A percentile compares a stretch with the other conserved stretches of the same genome.
These are phyloP conservation scores for Neurospora pannonica DNA, from an alignment of 495 filamentous ascomycete species.

Conservation along the genomic window DNA sequence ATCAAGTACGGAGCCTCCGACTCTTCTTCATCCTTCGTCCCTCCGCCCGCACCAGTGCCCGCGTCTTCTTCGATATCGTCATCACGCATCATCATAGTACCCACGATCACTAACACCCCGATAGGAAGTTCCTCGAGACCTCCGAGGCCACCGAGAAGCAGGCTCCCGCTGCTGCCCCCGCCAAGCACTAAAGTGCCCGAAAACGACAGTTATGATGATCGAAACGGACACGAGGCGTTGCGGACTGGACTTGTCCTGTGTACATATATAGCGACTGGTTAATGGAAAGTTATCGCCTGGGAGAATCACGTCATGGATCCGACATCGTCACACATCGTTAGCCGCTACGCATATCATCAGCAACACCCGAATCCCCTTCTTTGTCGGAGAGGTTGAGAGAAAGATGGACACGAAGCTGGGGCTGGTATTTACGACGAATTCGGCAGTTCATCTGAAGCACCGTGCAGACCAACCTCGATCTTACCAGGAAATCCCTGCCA, in stretches of 20 bases:
- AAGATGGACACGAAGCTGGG: neutral
- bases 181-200: conserved; percentile 43
- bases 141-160: conserved; percentile 63
- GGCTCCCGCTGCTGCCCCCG: conserved; percentile 8
- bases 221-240: conserved; percentile 1
- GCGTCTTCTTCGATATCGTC: neutral
- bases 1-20: conserved; percentile 66
- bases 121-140: conserved; percentile 71
- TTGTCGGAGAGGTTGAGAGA: neutral
- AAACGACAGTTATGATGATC: conserved; percentile 9
- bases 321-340: neutral
- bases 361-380: neutral
- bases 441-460: neutral
- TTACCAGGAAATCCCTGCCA: neutral
- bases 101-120: conserved; percentile 17
- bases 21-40: neutral
- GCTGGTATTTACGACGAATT: neutral
- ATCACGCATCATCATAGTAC: neutral
- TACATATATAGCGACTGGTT: conserved; percentile 18
- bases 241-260: conserved; percentile 10
- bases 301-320: neutral
- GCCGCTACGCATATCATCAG: neutral
- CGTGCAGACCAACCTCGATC: neutral
- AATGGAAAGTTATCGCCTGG: conserved; percentile 11
- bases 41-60: neutral